phyloP scores from a whole-genome alignment of 129 eudicot genomes.

The Apium graveolens region DNA sequence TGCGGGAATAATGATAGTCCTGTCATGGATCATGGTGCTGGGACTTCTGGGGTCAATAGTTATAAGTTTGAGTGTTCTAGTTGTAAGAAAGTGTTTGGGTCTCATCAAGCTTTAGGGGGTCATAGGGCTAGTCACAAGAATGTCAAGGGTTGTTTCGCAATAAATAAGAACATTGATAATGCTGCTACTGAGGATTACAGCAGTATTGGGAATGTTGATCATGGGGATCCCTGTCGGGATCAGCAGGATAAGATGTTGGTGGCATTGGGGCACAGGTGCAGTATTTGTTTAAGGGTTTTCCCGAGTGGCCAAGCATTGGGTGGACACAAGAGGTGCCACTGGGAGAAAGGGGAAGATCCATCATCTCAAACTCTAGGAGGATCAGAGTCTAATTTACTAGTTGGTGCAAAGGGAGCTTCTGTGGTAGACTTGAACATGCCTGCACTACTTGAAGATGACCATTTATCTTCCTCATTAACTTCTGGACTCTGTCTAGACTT shows the following conservation, averaged over 20 bases:
- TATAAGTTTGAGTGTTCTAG: constrained; percentile 68
- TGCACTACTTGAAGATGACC: constrained; percentile 13
- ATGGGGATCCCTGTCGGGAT: constrained; percentile 7
- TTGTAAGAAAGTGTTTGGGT: constrained; percentile 81
- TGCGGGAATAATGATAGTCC: background rate
- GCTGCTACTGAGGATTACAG: constrained; percentile 21
- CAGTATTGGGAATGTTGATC: constrained; percentile 4
- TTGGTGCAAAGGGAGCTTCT: background rate
- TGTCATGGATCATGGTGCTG: constrained; percentile 3
- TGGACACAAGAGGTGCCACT: constrained; percentile 76
- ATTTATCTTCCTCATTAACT: constrained; percentile 19
- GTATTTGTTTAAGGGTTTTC: constrained; percentile 52
- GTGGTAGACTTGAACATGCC: constrained; percentile 44
- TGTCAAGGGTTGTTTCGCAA: constrained; percentile 83
- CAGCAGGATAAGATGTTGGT: constrained; percentile 7
- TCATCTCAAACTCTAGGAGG: constrained; percentile 18
- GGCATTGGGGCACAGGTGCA: constrained; percentile 35
- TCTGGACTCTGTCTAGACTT: constrained; percentile 37
- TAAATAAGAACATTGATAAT: constrained; percentile 20
- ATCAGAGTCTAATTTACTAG: constrained; percentile 1
- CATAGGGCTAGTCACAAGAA: constrained; percentile 94
- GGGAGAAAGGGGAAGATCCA: constrained; percentile 46
- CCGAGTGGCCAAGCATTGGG: constrained; percentile 73
- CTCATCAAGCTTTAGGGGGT: constrained; percentile 93
- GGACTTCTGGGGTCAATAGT: constrained; percentile 4